A percentile compares a stretch with the other conserved stretches of the same genome.
Conservation (phyloP, 1,139 yeast species). For the Hyphopichia fennica region DNA sequence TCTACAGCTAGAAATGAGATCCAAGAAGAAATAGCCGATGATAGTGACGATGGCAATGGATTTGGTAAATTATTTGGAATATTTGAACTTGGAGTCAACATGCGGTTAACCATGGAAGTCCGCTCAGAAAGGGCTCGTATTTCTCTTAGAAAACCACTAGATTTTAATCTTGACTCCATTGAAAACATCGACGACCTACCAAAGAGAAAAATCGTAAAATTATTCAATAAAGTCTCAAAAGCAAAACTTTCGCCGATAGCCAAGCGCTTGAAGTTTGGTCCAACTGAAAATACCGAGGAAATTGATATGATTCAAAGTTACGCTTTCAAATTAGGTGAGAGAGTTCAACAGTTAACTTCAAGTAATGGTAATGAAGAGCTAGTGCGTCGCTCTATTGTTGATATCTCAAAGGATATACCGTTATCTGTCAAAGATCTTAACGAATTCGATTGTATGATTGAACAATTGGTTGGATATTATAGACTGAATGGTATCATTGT, state of each 20-base stretch:
- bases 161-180: not conserved
- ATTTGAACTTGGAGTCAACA: slow-evolving; percentile 18
- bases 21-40: not conserved
- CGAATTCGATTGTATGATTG: slow-evolving; percentile 53
- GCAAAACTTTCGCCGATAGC: slow-evolving; percentile 9
- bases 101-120: slow-evolving; percentile 11
- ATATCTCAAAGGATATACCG: slow-evolving; percentile 24
- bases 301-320: slow-evolving; percentile 25
- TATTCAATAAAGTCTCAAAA: slow-evolving; percentile 13
- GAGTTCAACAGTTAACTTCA: slow-evolving; percentile 9
- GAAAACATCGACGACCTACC: not conserved
- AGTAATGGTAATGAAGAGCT: slow-evolving; percentile 5
- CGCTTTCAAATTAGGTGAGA: slow-evolving; percentile 32
- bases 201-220: not conserved
- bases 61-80: slow-evolving; percentile 13
- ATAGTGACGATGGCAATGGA: slow-evolving; percentile 5
- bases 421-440: slow-evolving; percentile 26
- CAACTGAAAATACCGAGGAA: slow-evolving; percentile 9
- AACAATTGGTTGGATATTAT: slow-evolving; percentile 43
- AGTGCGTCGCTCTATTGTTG: slow-evolving; percentile 22
- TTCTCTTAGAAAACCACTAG: slow-evolving; percentile 2
- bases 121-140: slow-evolving; percentile 5
- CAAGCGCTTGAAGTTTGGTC: slow-evolving; percentile 6
- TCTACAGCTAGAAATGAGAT: slow-evolving; percentile 6
- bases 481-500: slow-evolving; percentile 21